Conservation (phyloP, 1,284 basidiomycete species). For the Ustilago xerochloae region DNA sequence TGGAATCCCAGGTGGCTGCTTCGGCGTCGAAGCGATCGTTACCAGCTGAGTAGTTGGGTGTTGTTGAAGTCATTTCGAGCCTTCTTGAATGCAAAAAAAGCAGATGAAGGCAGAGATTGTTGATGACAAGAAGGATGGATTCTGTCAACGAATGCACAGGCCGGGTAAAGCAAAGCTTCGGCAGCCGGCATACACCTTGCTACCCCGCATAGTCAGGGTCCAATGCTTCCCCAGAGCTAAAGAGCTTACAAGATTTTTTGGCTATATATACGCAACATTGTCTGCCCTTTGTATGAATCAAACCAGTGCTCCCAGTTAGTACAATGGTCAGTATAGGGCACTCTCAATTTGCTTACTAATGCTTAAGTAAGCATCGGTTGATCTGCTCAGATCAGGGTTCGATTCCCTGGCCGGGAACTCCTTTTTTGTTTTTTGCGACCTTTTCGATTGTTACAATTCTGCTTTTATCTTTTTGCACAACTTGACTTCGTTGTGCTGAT, state of each 20-base stretch:
- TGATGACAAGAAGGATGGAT: too few species aligned
- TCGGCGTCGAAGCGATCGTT: constrained; percentile 47
- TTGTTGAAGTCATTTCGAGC: not conserved
- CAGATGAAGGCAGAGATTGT: not conserved
- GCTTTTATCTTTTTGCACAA: not conserved
- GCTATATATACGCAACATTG: not conserved
- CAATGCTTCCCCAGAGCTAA: too few species aligned
- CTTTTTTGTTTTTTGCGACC: constrained; percentile 4
- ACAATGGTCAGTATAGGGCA: constrained; percentile 49
- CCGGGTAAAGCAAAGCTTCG: too few species aligned
- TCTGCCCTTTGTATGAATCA: not conserved
- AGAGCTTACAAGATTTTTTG: not conserved
- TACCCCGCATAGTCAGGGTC: constrained; percentile 11
- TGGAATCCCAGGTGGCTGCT: constrained; percentile 40
- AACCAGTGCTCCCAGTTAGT: constrained; percentile 48
- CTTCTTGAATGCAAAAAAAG: not conserved
- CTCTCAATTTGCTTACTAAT: constrained; percentile 25
- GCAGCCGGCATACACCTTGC: too few species aligned
- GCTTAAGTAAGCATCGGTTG: not conserved
- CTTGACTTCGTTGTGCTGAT: too few species aligned
- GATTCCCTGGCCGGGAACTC: constrained; percentile 51
- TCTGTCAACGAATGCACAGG: too few species aligned
- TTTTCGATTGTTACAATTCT: not conserved
- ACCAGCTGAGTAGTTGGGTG: constrained; percentile 42
- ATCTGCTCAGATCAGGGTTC: constrained; percentile 53